phyloP scores from a whole-genome alignment of 768 basidiomycete species.

The Clitopilus passeckerianus region DNA sequence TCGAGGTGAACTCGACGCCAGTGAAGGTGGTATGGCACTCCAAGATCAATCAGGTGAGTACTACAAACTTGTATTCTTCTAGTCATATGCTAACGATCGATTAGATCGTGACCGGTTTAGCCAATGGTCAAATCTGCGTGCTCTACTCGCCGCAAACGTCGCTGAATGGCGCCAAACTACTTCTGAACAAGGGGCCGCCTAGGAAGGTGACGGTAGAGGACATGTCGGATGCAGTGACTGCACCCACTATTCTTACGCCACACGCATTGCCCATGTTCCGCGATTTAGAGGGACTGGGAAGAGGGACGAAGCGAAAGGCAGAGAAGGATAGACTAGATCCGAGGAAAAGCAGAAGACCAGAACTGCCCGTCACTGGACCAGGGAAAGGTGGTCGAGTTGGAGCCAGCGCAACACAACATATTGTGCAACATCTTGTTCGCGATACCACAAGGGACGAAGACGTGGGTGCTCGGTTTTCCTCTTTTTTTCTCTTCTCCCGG shows the following conservation, averaged over 20 bases:
- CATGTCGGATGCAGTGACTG: slow-evolving; percentile 79
- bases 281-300: slow-evolving; percentile 67
- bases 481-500: slow-evolving; percentile 11
- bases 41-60: slow-evolving; percentile 90
- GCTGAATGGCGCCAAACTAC: slow-evolving; percentile 86
- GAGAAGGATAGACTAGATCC: slow-evolving; percentile 89
- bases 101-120: slow-evolving; percentile 83
- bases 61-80: slow-evolving; percentile 6
- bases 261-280: slow-evolving; percentile 91
- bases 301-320: slow-evolving; percentile 80
- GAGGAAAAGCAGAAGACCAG: slow-evolving; percentile 88
- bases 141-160: slow-evolving; percentile 91
- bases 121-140: slow-evolving; percentile 84
- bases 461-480: slow-evolving; percentile 55
- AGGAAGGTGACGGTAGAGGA: slow-evolving; percentile 82
- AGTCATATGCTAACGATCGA: slow-evolving; percentile 1
- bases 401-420: slow-evolving; percentile 94
- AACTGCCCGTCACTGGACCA: slow-evolving; percentile 88
- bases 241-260: slow-evolving; percentile 88
- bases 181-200: slow-evolving; percentile 82
- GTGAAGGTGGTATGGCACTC: slow-evolving; percentile 94
- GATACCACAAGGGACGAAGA: slow-evolving; percentile 91
- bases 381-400: slow-evolving; percentile 94
- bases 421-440: slow-evolving; percentile 91
- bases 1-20: slow-evolving; percentile 73